These are phyloP conservation scores for Prototheca wickerhamii DNA, from an alignment of 163 green algal species.

Conservation along the genomic window DNA sequence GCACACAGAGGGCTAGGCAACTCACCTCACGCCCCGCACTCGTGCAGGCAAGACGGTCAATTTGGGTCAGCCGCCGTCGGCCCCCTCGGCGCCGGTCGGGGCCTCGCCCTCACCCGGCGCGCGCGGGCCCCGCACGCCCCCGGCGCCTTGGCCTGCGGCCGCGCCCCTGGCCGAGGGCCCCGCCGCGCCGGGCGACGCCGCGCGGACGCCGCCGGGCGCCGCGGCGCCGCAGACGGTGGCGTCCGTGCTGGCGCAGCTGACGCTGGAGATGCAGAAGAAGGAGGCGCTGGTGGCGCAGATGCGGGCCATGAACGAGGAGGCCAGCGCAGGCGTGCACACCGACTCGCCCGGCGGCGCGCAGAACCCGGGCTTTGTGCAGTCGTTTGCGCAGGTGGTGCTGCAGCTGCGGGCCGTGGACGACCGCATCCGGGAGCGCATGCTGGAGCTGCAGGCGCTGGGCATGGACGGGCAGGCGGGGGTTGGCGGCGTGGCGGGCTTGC, in stretches of 20 bases:
- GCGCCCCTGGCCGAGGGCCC: neutral
- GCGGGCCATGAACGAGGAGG: constrained; percentile 51
- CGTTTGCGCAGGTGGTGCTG: constrained; percentile 35
- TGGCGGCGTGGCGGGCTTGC: no score
- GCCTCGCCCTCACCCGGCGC: neutral
- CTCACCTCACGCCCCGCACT: neutral
- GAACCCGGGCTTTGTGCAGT: constrained; percentile 19
- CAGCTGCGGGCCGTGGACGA: constrained; percentile 25
- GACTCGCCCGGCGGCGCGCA: neutral
- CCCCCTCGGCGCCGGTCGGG: neutral
- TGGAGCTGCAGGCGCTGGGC: neutral
- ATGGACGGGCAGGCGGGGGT: neutral
- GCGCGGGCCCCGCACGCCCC: no score
- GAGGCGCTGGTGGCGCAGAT: constrained; percentile 52
- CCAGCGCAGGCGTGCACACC: constrained; percentile 29
- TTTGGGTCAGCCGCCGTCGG: neutral
- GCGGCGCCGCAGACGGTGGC: constrained; percentile 1
- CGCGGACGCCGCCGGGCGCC: constrained; percentile 3
- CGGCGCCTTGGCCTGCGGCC: neutral
- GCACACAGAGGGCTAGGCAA: neutral
- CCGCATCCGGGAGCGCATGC: neutral
- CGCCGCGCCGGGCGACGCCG: constrained; percentile 1
- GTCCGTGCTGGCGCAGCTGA: constrained; percentile 21
- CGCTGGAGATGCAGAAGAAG: constrained; percentile 42
- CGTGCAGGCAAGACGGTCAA: constrained; percentile 12